A percentile compares a stretch with the other conserved stretches of the same genome.
Conservation (phyloP, 31 red algal genomes). For the Odonthalia washingtoniensis region DNA sequence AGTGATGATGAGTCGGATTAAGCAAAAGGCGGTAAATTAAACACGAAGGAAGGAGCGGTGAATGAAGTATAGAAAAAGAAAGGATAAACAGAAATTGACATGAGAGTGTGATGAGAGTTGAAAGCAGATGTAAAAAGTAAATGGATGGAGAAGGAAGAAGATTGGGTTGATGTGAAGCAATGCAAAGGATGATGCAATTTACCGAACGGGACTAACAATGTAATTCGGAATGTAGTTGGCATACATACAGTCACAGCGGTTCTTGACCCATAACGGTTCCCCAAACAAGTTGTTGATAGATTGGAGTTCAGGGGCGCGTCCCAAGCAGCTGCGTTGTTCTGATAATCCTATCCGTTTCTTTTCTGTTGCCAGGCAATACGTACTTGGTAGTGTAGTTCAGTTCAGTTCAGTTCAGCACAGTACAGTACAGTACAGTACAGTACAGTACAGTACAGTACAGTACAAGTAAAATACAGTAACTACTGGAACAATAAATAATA, state of each 20-base stretch:
- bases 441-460: constrained; percentile 46
- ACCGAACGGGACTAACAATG: neutral
- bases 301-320: neutral
- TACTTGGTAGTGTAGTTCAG: too few species aligned
- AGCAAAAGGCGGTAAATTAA: neutral
- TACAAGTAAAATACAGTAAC: too few species aligned
- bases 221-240: neutral
- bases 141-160: neutral
- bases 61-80: neutral
- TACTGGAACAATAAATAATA: too few species aligned
- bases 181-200: neutral
- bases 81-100: neutral
- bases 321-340: neutral
- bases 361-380: too few species aligned
- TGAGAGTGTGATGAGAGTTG: neutral
- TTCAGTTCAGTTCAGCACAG: too few species aligned
- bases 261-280: neutral
- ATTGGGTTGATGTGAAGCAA: neutral
- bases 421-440: constrained; percentile 37
- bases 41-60: neutral
- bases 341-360: neutral
- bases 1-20: neutral
- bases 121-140: too few species aligned
- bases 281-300: neutral
- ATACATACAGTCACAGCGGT: neutral